phyloP scores from a whole-genome alignment of 2,329 filamentous ascomycete genomes.

The Venturia effusa region DNA sequence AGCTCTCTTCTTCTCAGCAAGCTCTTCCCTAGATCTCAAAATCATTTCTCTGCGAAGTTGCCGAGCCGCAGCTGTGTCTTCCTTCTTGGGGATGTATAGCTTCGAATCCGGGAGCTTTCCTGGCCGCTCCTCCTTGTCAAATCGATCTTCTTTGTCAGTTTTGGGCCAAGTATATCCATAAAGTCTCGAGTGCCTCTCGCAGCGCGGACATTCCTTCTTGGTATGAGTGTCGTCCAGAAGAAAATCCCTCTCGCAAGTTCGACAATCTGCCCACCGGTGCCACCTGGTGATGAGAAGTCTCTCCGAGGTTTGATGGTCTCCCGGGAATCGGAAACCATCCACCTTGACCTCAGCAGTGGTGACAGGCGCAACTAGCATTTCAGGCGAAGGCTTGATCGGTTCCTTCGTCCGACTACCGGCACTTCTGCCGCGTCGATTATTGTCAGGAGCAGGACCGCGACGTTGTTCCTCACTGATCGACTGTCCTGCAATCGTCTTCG shows the following conservation, averaged over 20 bases:
- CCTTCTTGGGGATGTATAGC: neutral
- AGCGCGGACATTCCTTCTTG: constrained; percentile 75
- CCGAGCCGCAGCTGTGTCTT: neutral
- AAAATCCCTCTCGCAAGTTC: constrained; percentile 70
- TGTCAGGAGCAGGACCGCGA: neutral
- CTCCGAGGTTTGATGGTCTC: constrained; percentile 66
- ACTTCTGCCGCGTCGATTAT: neutral
- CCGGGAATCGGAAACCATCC: constrained; percentile 23
- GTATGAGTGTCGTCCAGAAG: constrained; percentile 81
- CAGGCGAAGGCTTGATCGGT: neutral
- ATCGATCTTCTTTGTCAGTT: constrained; percentile 66
- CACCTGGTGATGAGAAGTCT: constrained; percentile 66
- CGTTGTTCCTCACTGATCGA: neutral
- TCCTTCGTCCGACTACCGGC: neutral
- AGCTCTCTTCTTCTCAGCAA: neutral
- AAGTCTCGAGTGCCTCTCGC: constrained; percentile 88
- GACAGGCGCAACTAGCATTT: constrained; percentile 5
- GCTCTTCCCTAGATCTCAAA: neutral
- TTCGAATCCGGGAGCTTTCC: constrained; percentile 52
- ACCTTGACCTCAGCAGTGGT: constrained; percentile 3
- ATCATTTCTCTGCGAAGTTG: neutral
- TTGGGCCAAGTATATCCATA: constrained; percentile 97
- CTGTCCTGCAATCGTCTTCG: neutral
- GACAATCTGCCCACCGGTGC: constrained; percentile 79
- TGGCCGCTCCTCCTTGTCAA: constrained; percentile 58